Percentiles rank a stretch among this genome's conserved stretches.
phyloP scores from a whole-genome alignment of 2,329 filamentous ascomycete species.

The Fusarium goolgardi region DNA sequence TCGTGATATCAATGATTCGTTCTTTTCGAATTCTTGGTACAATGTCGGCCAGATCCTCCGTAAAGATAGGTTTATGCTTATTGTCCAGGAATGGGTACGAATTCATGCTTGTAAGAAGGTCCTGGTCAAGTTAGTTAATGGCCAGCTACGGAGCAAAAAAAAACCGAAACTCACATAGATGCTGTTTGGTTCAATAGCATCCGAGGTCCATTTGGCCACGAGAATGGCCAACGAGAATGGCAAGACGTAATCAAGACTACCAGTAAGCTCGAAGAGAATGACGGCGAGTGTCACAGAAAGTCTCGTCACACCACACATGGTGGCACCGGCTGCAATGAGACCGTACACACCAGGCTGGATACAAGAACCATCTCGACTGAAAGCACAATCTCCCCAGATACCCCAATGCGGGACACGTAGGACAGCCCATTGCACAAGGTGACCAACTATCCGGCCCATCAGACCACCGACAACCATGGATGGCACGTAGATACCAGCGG shows the following conservation, averaged over 20 bases:
- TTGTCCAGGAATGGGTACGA: conserved; percentile 98
- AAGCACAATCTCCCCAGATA: conserved; percentile 80
- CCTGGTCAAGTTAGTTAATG: conserved; percentile 59
- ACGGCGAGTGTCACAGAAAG: conserved; percentile 93
- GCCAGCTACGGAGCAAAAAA: background rate
- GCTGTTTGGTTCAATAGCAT: conserved; percentile 91
- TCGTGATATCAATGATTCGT: conserved; percentile 88
- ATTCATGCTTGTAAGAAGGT: conserved; percentile 96
- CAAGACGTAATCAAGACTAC: conserved; percentile 92
- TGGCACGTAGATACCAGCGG: conserved; percentile 96
- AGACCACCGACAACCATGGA: conserved; percentile 98
- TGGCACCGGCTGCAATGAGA: conserved; percentile 91
- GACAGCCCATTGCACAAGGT: conserved; percentile 84
- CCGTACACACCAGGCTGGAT: conserved; percentile 98
- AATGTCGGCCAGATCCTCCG: conserved; percentile 87
- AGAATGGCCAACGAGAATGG: conserved; percentile 93
- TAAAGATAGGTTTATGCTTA: conserved; percentile 92
- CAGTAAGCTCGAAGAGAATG: conserved; percentile 95
- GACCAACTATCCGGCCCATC: conserved; percentile 88
- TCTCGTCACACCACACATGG: conserved; percentile 97
- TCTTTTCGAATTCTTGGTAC: conserved; percentile 79
- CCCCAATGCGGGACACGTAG: conserved; percentile 76
- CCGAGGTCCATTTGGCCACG: conserved; percentile 98
- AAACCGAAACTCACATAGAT: conserved; percentile 75
- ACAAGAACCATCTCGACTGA: conserved; percentile 78